Conservation (phyloP, 495 filamentous ascomycete species). For the Friedmanniomyces endolithicus region DNA sequence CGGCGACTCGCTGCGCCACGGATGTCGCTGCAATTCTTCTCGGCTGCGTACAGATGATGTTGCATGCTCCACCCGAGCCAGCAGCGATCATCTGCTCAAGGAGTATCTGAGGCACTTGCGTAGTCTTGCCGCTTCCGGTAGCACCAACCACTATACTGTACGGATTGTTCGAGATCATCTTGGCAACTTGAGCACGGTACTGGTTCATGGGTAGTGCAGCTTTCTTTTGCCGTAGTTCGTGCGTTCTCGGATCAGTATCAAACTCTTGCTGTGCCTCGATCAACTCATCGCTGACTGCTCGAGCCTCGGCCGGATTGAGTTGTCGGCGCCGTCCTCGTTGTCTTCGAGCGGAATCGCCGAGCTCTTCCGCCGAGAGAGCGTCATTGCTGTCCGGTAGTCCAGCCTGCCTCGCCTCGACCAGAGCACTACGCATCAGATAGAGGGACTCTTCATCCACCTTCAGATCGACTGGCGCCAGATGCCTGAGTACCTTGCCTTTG, state of each 20-base stretch:
- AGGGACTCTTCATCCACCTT: constrained; percentile 30
- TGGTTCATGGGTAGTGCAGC: constrained; percentile 41
- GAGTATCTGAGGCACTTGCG: constrained; percentile 49
- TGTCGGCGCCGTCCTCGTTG: constrained; percentile 12
- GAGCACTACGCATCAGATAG: constrained; percentile 30
- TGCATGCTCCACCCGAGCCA: constrained; percentile 34
- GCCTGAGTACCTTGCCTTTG: constrained; percentile 34
- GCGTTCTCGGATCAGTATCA: constrained; percentile 24
- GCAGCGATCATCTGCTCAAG: constrained; percentile 39
- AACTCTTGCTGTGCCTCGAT: constrained; percentile 25
- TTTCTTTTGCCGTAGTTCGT: constrained; percentile 29
- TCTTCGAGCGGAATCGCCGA: constrained; percentile 2
- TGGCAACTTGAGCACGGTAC: constrained; percentile 33
- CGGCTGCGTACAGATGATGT: constrained; percentile 49
- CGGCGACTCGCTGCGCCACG: constrained; percentile 43
- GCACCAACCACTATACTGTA: constrained; percentile 45
- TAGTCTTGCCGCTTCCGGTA: constrained; percentile 50
- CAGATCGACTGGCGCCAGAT: constrained; percentile 26
- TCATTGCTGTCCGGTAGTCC: constrained; percentile 33
- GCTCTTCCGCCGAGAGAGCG: constrained; percentile 18
- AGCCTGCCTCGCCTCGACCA: constrained; percentile 28
- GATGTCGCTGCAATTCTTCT: constrained; percentile 45
- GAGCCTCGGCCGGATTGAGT: constrained; percentile 18
- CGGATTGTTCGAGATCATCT: constrained; percentile 37
- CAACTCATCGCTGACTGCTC: constrained; percentile 23